A percentile compares a stretch with the other conserved stretches of the same genome.
phyloP scores from a whole-genome alignment of 768 basidiomycete species.

The Pleurotus pulmonarius region DNA sequence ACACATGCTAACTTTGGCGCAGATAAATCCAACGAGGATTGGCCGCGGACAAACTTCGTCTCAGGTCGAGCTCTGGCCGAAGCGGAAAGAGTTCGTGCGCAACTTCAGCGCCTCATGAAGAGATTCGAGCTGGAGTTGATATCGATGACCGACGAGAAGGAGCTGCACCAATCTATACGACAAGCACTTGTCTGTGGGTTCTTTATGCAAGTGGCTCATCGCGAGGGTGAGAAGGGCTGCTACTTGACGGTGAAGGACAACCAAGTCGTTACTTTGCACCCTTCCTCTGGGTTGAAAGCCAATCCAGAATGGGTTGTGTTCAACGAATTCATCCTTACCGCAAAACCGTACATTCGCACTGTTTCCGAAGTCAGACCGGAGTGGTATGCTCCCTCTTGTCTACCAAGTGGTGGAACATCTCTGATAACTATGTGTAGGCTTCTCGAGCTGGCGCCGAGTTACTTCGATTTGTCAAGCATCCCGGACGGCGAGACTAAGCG shows the following conservation, averaged over 20 bases:
- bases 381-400: constrained; percentile 50
- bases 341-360: constrained; percentile 82
- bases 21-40: constrained; percentile 77
- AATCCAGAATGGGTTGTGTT: constrained; percentile 90
- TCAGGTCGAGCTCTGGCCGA: constrained; percentile 78
- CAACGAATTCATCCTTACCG: constrained; percentile 93
- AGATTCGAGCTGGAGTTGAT: constrained; percentile 76
- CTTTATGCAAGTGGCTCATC: constrained; percentile 97
- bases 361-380: constrained; percentile 83
- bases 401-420: not conserved
- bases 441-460: constrained; percentile 54
- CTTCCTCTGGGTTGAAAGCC: constrained; percentile 80
- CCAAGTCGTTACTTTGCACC: constrained; percentile 83
- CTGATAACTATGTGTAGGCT: constrained; percentile 37
- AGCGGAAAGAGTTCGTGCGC: constrained; percentile 89
- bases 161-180: constrained; percentile 66
- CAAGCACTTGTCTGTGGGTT: constrained; percentile 86
- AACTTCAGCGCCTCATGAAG: constrained; percentile 88
- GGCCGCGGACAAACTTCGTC: constrained; percentile 89
- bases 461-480: constrained; percentile 69
- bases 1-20: constrained; percentile 1
- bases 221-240: constrained; percentile 82
- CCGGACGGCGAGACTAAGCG: constrained; percentile 69
- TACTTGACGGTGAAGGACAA: constrained; percentile 94
- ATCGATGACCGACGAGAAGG: constrained; percentile 62